Evolutionary conservation across 164 flowering plant genomes (phyloP), one percentile per base, ranked within the genome.

Genomic region (Nymphaea thermarum): DNA sequence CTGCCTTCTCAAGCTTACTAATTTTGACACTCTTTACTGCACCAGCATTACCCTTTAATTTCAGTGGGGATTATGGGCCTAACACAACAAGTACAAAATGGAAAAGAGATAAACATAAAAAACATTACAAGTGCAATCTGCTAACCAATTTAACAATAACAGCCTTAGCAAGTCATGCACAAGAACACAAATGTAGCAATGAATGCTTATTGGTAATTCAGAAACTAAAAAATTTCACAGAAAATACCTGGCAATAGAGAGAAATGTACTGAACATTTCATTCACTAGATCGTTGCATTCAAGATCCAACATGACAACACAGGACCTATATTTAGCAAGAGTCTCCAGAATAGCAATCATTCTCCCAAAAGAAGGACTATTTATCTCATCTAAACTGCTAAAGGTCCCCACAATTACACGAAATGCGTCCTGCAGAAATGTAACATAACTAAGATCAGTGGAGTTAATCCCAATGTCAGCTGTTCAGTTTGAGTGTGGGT

Each of bases 221-320:
- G 11, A 10, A 45, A 25, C 36, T 25, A 5, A 45, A 45, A 45
- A 2, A 10, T 45, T 45, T 45, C 36, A 25, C 5, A 5, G 53
- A 45, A 45, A 45, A 47, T 66, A 95, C 99, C 99, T 92, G 76
- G 81, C 96, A 77, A 88, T 97, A 72, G 85, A 67, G 43, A 95
- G 77, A 72, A 88, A 95, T 17, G 92, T 84, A 53, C 77, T 74
- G 84, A 92, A 88, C 87, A 95, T 84, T 77, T 90, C 86, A 72
- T 83, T 81, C 72, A 95, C 87, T 70, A 95, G 86, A 74, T 92
- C 94, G 77, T 92, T 84, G 70, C 96, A 95, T 76, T 89, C 98
- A 72, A 92, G 99, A 80, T 95, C 99, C 82, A 95, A 79, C 94
- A 95, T 88, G 77, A 95, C 97, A 68, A 95, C 91, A 77, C 96